Base-by-base conservation (phyloP, 768 basidiomycete species). In the Antrodiella citrinella region DNA sequence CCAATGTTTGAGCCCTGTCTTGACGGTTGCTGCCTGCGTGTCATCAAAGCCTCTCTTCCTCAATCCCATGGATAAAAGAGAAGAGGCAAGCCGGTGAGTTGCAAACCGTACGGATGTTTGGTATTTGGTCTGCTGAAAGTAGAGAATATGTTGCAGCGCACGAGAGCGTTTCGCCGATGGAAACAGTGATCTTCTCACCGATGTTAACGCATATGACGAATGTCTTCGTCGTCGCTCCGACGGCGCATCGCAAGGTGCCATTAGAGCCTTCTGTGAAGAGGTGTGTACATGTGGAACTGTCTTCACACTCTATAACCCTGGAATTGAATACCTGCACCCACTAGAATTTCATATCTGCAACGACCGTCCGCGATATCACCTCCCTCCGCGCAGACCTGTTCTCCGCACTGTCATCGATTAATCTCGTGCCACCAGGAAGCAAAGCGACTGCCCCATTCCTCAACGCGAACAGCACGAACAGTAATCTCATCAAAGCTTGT, bases 21-120 rank as follows among this genome's bases (percentile, higher is more conserved):
- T 94, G 24, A 91, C 89, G 1, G 77, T 94, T 26, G 86, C 83
- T 0, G 91, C 92, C 15, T 73, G 80, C 52, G 67, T 97, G 26
- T 94, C 92, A 2, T 87, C 86, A 3, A 97, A 94, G 59, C 85
- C 93, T 0, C 65, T 97, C 44, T 97, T 96, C 67, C 56, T 81
- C 11, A 88, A 68, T 53, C 90, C 92, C 0, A 73, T 86, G 64
- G 91, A 94, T 23, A 85, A 84, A 62, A 76, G 91, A 3, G 86
- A 95, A 13, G 89, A 90, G 57, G 20, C 41, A 20, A n/a, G 30
- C 35, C 30, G 22, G 49, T 18, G n/a, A 13, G 13, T 41, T 10
- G n/a, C n/a, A n/a, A n/a, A 48, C 20, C 38, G 4, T 22, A 12
- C 0, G 47, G 12, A 41, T 25, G 39, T 1, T 48, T 26, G n/a